Conservation (phyloP, 2,329 filamentous ascomycete genomes). For the Aspergillus sp. region DNA sequence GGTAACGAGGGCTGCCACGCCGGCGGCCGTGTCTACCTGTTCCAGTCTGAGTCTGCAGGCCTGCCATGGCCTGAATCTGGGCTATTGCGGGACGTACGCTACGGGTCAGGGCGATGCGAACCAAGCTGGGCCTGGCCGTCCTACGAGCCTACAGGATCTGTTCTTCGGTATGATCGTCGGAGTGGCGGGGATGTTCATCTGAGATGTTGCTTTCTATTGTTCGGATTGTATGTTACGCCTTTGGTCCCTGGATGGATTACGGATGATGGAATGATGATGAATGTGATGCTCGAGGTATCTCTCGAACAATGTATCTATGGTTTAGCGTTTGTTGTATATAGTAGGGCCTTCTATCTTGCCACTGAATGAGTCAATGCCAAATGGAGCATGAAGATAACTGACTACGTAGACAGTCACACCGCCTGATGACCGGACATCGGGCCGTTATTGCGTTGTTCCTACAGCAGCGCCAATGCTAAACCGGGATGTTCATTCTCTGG, state of each 20-base stretch:
- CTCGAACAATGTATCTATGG: not conserved
- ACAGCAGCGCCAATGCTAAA: not conserved
- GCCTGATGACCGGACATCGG: not conserved
- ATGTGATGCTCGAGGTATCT: not conserved
- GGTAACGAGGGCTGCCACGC: slow-evolving; percentile 46
- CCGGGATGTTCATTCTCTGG: not conserved
- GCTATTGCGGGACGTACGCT: slow-evolving; percentile 40
- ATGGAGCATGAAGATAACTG: not conserved
- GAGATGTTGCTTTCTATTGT: slow-evolving; percentile 12
- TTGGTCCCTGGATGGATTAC: slow-evolving; percentile 5
- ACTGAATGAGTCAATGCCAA: no score
- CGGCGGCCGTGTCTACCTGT: slow-evolving; percentile 45
- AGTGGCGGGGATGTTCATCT: slow-evolving; percentile 46
- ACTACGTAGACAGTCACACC: not conserved
- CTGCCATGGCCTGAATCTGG: slow-evolving; percentile 49
- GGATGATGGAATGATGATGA: slow-evolving; percentile 1
- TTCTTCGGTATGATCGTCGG: slow-evolving; percentile 44
- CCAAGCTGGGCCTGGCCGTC: slow-evolving; percentile 26
- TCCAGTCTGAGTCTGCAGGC: slow-evolving; percentile 47
- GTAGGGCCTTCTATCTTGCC: not conserved
- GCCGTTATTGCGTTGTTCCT: slow-evolving; percentile 1
- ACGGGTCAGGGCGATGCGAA: slow-evolving; percentile 28
- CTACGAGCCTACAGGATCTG: slow-evolving; percentile 43
- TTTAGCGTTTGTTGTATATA: not conserved
- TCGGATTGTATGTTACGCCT: slow-evolving; percentile 4